A percentile compares a stretch with the other conserved stretches of the same genome.
phyloP scores from a whole-genome alignment of 345 rosid genomes.

The Boechera retrofracta region DNA sequence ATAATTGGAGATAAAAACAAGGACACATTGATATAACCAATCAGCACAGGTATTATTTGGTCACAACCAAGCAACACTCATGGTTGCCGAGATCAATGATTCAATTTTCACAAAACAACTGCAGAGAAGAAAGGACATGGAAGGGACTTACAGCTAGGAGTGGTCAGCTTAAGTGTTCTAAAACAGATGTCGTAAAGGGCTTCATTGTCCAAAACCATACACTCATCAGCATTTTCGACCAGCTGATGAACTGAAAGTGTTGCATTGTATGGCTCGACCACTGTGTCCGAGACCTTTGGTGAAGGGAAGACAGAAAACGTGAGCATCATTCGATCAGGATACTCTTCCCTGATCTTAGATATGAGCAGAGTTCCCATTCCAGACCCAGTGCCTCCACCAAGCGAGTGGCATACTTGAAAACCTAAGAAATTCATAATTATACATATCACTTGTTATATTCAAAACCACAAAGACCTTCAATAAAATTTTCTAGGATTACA shows the following conservation, averaged over 20 bases:
- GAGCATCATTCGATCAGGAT: conserved; percentile 87
- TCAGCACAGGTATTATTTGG: not conserved
- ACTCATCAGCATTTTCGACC: conserved; percentile 87
- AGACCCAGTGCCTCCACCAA: conserved; percentile 86
- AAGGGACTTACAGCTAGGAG: conserved; percentile 74
- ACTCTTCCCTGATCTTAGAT: conserved; percentile 78
- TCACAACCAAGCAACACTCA: not conserved
- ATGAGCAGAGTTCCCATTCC: conserved; percentile 85
- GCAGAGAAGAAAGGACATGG: not conserved
- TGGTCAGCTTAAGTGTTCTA: conserved; percentile 83
- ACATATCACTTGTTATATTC: not conserved
- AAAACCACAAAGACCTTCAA: conserved; percentile 1
- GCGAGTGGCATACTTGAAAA: conserved; percentile 80
- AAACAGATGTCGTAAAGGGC: conserved; percentile 86
- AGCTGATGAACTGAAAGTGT: conserved; percentile 82
- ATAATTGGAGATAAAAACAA: not conserved
- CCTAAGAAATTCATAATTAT: conserved; percentile 47
- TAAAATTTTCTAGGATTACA: not conserved
- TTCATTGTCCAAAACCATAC: conserved; percentile 85
- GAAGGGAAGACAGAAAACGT: conserved; percentile 89
- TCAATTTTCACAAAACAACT: conserved; percentile 3
- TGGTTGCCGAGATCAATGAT: not conserved
- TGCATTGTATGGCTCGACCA: conserved; percentile 81
- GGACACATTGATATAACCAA: not conserved
- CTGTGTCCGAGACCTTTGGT: conserved; percentile 83